These are phyloP conservation scores for Kazachstania viticola DNA, from an alignment of 805 yeast genomes.

Conservation along the genomic window DNA sequence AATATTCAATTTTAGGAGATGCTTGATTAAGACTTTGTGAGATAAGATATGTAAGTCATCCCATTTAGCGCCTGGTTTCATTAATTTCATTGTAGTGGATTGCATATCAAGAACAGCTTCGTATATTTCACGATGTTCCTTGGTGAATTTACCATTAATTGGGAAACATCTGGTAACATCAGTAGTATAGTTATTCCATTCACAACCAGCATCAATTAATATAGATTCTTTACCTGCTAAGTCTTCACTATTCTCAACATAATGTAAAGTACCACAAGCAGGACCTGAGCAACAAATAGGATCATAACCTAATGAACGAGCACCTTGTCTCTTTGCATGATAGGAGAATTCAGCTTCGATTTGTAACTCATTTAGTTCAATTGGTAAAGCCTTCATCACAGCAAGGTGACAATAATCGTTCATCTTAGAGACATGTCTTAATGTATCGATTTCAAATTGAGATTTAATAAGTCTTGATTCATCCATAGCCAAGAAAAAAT, in stretches of 20 bases:
- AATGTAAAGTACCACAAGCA: conserved; percentile 82
- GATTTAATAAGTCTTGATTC: conserved; percentile 83
- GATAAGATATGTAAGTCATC: conserved; percentile 73
- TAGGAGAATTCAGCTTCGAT: conserved; percentile 92
- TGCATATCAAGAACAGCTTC: conserved; percentile 79
- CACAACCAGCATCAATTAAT: conserved; percentile 93
- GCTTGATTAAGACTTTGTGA: conserved; percentile 64
- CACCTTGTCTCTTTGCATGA: conserved; percentile 89
- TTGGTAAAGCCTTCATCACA: conserved; percentile 86
- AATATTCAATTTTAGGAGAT: conserved; percentile 63
- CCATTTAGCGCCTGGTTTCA: conserved; percentile 80
- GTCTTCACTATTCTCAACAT: conserved; percentile 66
- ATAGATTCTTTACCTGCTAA: conserved; percentile 50
- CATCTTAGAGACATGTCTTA: conserved; percentile 73
- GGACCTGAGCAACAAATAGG: conserved; percentile 95
- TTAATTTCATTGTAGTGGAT: conserved; percentile 48
- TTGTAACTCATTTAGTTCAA: conserved; percentile 79
- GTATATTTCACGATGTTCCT: conserved; percentile 77
- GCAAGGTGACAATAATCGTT: conserved; percentile 84
- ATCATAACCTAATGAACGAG: conserved; percentile 80
- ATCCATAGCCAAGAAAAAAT: conserved; percentile 64
- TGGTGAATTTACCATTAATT: conserved; percentile 76
- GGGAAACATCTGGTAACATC: conserved; percentile 97
- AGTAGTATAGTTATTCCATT: conserved; percentile 85
- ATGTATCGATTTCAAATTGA: conserved; percentile 59